These are phyloP conservation scores for Candida boleticola DNA, from an alignment of 805 yeast species.

Conservation along the genomic window DNA sequence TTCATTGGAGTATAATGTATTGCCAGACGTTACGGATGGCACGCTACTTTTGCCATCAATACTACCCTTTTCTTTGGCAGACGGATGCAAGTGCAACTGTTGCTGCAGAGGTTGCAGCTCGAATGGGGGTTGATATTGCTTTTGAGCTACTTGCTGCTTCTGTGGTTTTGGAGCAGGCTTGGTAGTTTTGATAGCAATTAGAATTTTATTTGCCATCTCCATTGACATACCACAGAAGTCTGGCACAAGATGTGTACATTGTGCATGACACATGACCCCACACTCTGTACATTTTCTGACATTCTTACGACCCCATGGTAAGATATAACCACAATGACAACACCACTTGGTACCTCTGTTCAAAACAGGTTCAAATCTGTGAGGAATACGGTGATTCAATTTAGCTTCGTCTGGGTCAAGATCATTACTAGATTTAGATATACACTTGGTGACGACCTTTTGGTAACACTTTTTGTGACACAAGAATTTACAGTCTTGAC, in stretches of 20 bases:
- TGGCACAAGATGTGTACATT: slow-evolving; percentile 92
- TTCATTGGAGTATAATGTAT: slow-evolving; percentile 11
- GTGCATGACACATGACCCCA: slow-evolving; percentile 91
- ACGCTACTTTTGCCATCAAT: background rate
- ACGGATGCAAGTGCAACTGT: slow-evolving; percentile 1
- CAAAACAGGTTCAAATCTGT: slow-evolving; percentile 87
- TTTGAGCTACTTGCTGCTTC: background rate
- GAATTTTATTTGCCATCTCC: slow-evolving; percentile 91
- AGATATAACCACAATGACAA: slow-evolving; percentile 95
- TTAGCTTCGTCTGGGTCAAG: slow-evolving; percentile 71
- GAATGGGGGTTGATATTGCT: slow-evolving; percentile 1
- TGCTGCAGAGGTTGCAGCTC: background rate
- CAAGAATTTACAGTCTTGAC: slow-evolving; percentile 78
- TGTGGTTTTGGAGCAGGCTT: slow-evolving; percentile 7
- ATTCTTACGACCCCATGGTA: slow-evolving; percentile 93
- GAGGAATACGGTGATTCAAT: slow-evolving; percentile 95
- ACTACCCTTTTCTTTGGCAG: background rate
- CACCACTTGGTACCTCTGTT: slow-evolving; percentile 99
- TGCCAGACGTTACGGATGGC: background rate
- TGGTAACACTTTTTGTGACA: slow-evolving; percentile 81
- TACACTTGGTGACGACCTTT: slow-evolving; percentile 80
- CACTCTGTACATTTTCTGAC: slow-evolving; percentile 92
- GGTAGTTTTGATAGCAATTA: slow-evolving; percentile 74
- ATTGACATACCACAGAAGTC: slow-evolving; percentile 98
- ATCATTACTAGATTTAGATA: slow-evolving; percentile 71